A percentile compares a stretch with the other conserved stretches of the same genome.
These are phyloP conservation scores for Cystofilobasidium bisporidii DNA, from an alignment of 768 basidiomycete species.

Conservation along the genomic window DNA sequence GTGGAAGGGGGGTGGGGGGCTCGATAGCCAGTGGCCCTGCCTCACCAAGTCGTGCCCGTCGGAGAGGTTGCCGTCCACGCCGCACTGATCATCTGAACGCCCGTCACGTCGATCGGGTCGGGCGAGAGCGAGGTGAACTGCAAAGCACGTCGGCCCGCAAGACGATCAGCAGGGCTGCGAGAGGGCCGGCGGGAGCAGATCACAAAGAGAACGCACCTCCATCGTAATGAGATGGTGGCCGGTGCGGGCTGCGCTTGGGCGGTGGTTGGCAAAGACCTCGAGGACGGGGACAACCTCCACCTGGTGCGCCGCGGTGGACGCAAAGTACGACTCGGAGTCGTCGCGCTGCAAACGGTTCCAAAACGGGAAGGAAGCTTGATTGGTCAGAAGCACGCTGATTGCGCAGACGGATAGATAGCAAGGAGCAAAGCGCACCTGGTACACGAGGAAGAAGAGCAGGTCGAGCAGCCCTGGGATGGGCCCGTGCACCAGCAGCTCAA, in stretches of 20 bases:
- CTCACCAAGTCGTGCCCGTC: conserved; percentile 30
- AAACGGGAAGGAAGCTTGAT: too few relatives aligned
- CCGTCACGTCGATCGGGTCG: conserved; percentile 45
- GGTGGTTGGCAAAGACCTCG: conserved; percentile 47
- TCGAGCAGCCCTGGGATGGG: conserved; percentile 47
- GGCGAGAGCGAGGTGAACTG: conserved; percentile 13
- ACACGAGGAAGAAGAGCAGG: conserved; percentile 57
- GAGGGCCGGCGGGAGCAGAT: background rate
- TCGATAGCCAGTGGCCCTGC: background rate
- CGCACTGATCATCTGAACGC: conserved; percentile 59
- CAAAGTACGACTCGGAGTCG: too few relatives aligned
- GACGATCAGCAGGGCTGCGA: too few relatives aligned
- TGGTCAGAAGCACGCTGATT: too few relatives aligned
- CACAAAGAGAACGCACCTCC: background rate
- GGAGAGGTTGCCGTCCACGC: conserved; percentile 53
- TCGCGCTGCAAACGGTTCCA: too few relatives aligned
- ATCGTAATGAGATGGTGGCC: conserved; percentile 10
- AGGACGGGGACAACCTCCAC: conserved; percentile 48
- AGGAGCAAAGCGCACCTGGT: conserved; percentile 40
- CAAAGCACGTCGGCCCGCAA: background rate
- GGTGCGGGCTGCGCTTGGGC: conserved; percentile 42
- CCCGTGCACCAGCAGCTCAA: conserved; percentile 53
- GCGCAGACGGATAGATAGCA: too few relatives aligned
- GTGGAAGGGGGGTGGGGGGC: too few relatives aligned
- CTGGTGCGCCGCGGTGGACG: conserved; percentile 10